A percentile compares a stretch with the other conserved stretches of the same genome.
phyloP scores from a whole-genome alignment of 208 protist genomes.

The Leishmania amazonensis region DNA sequence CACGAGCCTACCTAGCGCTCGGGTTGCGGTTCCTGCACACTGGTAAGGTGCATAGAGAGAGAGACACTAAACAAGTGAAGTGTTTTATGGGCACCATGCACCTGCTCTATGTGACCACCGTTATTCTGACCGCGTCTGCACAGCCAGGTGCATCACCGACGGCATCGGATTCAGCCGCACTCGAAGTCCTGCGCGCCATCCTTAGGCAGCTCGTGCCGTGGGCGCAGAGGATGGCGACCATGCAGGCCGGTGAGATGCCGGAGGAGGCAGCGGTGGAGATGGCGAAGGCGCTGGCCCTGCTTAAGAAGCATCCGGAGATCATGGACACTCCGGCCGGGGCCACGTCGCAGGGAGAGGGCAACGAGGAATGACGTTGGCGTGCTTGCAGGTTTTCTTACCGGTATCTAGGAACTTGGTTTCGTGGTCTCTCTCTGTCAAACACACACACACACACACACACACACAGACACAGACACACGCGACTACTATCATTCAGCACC shows the following conservation, averaged over 20 bases:
- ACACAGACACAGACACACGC: not conserved
- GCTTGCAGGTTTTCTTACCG: not conserved
- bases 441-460: not conserved
- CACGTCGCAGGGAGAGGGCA: not conserved
- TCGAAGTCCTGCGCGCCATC: not conserved
- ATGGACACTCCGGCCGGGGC: not conserved
- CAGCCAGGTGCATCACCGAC: not conserved
- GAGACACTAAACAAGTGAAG: not conserved
- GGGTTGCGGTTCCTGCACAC: not conserved
- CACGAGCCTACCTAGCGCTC: not conserved
- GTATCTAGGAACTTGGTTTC: not conserved
- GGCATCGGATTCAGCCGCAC: not conserved
- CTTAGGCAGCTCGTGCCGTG: constrained; percentile 7
- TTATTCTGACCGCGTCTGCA: not conserved
- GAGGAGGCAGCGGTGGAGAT: constrained; percentile 14
- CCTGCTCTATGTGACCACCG: not conserved
- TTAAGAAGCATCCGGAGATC: constrained; percentile 25
- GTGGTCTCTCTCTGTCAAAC: not conserved
- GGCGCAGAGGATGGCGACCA: constrained; percentile 8
- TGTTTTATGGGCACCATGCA: not conserved
- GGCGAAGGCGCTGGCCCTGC: not conserved
- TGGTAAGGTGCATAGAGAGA: not conserved
- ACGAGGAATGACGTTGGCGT: not conserved
- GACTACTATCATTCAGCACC: not conserved
- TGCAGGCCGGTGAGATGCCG: not conserved